These are phyloP conservation scores for Berkeleyomyces basicola DNA, from an alignment of 2,329 filamentous ascomycete species.

Conservation along the genomic window DNA sequence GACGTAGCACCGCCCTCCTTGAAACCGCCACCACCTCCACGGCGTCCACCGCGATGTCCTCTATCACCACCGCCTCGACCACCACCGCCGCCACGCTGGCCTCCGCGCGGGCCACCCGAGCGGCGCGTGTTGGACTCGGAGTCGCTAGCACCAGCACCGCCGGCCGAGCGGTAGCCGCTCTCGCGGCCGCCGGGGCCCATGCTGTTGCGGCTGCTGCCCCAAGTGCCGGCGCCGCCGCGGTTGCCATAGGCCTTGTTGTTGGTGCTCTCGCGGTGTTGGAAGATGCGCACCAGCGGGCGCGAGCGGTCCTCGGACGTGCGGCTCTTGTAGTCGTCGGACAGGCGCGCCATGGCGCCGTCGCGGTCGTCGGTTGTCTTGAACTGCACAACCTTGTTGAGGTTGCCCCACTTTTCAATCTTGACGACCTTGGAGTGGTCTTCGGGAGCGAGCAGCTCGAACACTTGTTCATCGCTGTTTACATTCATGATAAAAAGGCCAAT, in stretches of 20 bases:
- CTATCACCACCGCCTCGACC: constrained; percentile 40
- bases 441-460: constrained; percentile 63
- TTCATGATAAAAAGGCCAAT: constrained; percentile 84
- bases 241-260: constrained; percentile 30
- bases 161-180: constrained; percentile 73
- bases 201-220: constrained; percentile 49
- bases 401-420: constrained; percentile 62
- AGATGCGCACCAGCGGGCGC: constrained; percentile 70
- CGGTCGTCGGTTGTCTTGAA: constrained; percentile 70
- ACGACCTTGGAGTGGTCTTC: constrained; percentile 71
- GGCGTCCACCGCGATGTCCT: constrained; percentile 28
- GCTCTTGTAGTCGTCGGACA: constrained; percentile 63
- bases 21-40: constrained; percentile 34
- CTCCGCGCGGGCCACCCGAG: constrained; percentile 34
- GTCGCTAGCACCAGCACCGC: constrained; percentile 48
- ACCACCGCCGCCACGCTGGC: constrained; percentile 33
- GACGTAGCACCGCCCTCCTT: constrained; percentile 43
- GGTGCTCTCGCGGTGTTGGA: constrained; percentile 46
- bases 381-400: constrained; percentile 68
- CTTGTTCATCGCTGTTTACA: constrained; percentile 66
- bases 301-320: constrained; percentile 54
- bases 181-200: constrained; percentile 35
- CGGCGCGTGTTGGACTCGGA: constrained; percentile 39
- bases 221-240: constrained; percentile 50
- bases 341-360: constrained; percentile 56